Evolutionary conservation across 2,329 filamentous ascomycete species (phyloP).

Genomic region (Coleophoma crateriformis): DNA sequence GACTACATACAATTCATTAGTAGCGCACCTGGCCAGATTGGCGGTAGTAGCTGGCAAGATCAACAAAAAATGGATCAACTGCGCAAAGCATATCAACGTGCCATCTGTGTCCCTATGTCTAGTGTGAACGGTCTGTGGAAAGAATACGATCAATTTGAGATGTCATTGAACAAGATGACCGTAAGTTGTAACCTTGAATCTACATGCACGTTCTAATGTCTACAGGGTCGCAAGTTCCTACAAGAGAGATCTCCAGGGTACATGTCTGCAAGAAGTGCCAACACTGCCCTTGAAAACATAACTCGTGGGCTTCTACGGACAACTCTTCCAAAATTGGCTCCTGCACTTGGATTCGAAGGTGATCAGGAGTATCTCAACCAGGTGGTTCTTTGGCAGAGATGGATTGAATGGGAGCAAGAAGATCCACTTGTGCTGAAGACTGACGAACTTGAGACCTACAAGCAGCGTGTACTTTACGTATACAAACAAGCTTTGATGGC

Average conservation of each 20-base stretch:
- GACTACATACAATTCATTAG: constrained; percentile 95
- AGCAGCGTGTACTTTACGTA: constrained; percentile 76
- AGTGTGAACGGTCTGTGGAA: constrained; percentile 87
- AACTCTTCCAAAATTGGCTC: constrained; percentile 75
- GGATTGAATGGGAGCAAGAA: constrained; percentile 93
- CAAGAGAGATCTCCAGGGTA: constrained; percentile 90
- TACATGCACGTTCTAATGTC: constrained; percentile 11
- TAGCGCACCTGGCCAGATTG: constrained; percentile 77
- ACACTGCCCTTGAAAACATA: constrained; percentile 85
- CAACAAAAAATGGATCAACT: constrained; percentile 96
- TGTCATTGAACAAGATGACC: constrained; percentile 86
- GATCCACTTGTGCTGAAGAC: constrained; percentile 82
- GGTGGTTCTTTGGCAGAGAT: constrained; percentile 83
- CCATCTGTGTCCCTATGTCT: constrained; percentile 79
- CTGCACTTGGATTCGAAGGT: constrained; percentile 79
- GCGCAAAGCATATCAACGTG: constrained; percentile 86
- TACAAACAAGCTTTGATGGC: constrained; percentile 95
- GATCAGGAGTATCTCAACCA: constrained; percentile 80
- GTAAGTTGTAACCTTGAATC: constrained; percentile 40
- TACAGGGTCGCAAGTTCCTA: constrained; percentile 85
- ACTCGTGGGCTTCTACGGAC: constrained; percentile 70
- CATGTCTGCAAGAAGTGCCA: constrained; percentile 91
- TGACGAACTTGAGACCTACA: constrained; percentile 72
- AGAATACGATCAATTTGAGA: constrained; percentile 96
- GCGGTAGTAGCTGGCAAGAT: constrained; percentile 88